phyloP scores from a whole-genome alignment of 2,329 filamentous ascomycete genomes.

The Curvularia verruculosa region DNA sequence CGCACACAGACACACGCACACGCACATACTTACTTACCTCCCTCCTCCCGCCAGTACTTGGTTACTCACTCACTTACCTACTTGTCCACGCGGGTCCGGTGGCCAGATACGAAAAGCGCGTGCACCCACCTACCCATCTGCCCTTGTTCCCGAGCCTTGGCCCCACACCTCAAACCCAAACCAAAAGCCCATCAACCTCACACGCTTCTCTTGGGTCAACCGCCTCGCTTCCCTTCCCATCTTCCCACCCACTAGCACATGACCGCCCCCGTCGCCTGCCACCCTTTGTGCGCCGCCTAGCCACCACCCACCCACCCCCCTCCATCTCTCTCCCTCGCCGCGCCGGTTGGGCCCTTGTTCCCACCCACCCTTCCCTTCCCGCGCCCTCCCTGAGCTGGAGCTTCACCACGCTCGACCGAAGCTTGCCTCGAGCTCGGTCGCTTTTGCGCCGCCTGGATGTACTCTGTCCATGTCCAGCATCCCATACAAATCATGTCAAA shows the following conservation, averaged over 20 bases:
- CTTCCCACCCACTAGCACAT: conserved; percentile 11
- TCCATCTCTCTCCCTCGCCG: conserved; percentile 11
- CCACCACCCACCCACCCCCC: too few species aligned
- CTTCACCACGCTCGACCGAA: conserved; percentile 24
- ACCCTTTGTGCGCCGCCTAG: conserved; percentile 22
- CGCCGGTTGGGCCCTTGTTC: conserved; percentile 30
- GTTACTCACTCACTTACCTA: too few species aligned
- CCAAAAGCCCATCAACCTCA: conserved; percentile 5
- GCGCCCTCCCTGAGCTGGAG: conserved; percentile 15
- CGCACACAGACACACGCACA: too few species aligned
- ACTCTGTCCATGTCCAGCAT: conserved; percentile 45
- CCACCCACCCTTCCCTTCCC: background rate
- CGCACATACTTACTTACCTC: too few species aligned
- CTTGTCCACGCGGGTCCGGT: too few species aligned
- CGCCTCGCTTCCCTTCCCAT: conserved; percentile 12
- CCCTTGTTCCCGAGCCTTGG: conserved; percentile 16
- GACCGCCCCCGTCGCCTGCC: conserved; percentile 6
- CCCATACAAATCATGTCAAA: conserved; percentile 48
- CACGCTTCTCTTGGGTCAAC: conserved; percentile 12
- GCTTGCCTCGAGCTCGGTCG: conserved; percentile 40
- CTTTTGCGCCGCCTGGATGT: conserved; percentile 49
- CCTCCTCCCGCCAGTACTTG: too few species aligned
- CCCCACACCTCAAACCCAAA: conserved; percentile 7
- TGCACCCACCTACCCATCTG: too few species aligned
- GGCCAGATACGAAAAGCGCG: conserved; percentile 3